These are phyloP conservation scores for Ogataea paraovalis DNA, from an alignment of 805 yeast species.

Conservation along the genomic window DNA sequence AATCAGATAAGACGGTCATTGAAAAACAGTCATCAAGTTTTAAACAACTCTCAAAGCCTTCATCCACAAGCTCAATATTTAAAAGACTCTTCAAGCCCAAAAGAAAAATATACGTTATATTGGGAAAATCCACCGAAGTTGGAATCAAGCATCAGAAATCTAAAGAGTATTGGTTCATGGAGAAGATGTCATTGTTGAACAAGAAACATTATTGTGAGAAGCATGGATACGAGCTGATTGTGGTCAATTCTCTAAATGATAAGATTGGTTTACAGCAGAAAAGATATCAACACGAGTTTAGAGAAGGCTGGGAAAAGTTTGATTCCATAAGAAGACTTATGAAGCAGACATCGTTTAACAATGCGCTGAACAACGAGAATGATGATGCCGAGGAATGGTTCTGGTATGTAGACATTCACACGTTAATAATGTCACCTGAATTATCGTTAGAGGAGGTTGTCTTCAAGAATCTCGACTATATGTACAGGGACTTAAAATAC, in stretches of 20 bases:
- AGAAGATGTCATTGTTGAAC: slow-evolving; percentile 43
- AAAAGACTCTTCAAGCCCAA: slow-evolving; percentile 14
- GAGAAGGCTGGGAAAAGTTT: slow-evolving; percentile 44
- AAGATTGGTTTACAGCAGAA: slow-evolving; percentile 42
- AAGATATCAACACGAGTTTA: slow-evolving; percentile 45
- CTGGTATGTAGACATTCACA: slow-evolving; percentile 39
- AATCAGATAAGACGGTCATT: not conserved
- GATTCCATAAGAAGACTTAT: slow-evolving; percentile 34
- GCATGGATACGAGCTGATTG: slow-evolving; percentile 46
- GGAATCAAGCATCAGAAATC: slow-evolving; percentile 39
- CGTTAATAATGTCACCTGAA: slow-evolving; percentile 40
- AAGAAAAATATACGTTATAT: slow-evolving; percentile 33
- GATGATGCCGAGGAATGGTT: slow-evolving; percentile 33
- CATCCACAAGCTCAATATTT: slow-evolving; percentile 4
- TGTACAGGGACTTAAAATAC: slow-evolving; percentile 31
- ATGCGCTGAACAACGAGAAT: slow-evolving; percentile 19
- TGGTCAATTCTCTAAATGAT: slow-evolving; percentile 26
- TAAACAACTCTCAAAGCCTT: not conserved
- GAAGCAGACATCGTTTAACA: slow-evolving; percentile 24
- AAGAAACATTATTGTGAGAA: slow-evolving; percentile 44
- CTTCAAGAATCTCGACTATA: slow-evolving; percentile 28
- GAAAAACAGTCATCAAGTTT: not conserved
- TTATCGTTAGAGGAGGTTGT: slow-evolving; percentile 32
- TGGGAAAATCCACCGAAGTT: slow-evolving; percentile 39
- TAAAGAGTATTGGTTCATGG: slow-evolving; percentile 42